Evolutionary conservation across 1,139 yeast species (phyloP).

Genomic region (Magnusiomyces fungicola): DNA sequence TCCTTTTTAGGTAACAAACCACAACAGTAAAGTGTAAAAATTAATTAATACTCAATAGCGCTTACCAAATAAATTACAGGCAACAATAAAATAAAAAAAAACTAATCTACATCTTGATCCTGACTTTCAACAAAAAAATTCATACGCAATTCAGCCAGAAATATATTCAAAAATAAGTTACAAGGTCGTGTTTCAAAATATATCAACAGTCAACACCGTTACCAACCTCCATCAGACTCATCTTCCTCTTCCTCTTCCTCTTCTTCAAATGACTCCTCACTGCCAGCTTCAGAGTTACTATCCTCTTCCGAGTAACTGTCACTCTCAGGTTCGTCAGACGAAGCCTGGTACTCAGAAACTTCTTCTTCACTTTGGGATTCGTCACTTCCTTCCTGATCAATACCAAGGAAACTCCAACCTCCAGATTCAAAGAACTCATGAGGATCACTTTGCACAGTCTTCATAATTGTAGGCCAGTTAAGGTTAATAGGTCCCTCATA

Average conservation of each 20-base stretch:
- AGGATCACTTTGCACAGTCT: slow-evolving; percentile 86
- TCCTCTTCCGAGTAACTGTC: slow-evolving; percentile 24
- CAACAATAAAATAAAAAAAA: too few relatives aligned
- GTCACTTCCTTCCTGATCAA: slow-evolving; percentile 47
- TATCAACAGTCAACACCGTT: too few relatives aligned
- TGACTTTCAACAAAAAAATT: too few relatives aligned
- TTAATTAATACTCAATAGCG: too few relatives aligned
- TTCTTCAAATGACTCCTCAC: slow-evolving; percentile 18
- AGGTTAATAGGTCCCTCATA: slow-evolving; percentile 94
- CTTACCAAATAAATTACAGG: too few relatives aligned
- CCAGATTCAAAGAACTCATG: slow-evolving; percentile 82
- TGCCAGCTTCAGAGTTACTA: slow-evolving; percentile 17
- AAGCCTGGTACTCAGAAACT: slow-evolving; percentile 35
- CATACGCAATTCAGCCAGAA: too few relatives aligned
- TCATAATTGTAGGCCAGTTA: slow-evolving; percentile 95
- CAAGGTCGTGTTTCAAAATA: too few relatives aligned
- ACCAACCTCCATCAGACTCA: too few relatives aligned
- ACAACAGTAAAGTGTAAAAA: too few relatives aligned
- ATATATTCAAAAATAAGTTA: too few relatives aligned
- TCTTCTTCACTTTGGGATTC: slow-evolving; percentile 40
- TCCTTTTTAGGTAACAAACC: too few relatives aligned
- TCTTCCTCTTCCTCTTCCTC: slow-evolving; percentile 32
- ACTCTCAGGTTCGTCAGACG: slow-evolving; percentile 27
- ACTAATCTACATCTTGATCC: too few relatives aligned
- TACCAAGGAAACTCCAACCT: slow-evolving; percentile 87